Conservation (phyloP, 495 filamentous ascomycete species). For the Daldinia grandis region DNA sequence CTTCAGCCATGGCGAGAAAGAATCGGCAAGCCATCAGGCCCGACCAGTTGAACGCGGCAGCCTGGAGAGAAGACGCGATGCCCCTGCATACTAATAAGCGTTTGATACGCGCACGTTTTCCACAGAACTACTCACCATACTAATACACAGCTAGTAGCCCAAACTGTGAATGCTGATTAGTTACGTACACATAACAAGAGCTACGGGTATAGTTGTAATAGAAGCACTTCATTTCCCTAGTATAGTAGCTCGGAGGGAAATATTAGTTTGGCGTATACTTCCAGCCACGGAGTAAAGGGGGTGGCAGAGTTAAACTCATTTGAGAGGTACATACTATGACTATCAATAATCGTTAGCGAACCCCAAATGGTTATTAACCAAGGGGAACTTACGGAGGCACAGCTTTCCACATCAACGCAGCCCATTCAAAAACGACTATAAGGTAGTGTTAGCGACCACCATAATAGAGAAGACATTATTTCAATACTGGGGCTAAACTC, state of each 20-base stretch:
- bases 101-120: constrained; percentile 15
- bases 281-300: not conserved
- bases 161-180: constrained; percentile 14
- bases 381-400: constrained; percentile 55
- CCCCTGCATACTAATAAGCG: constrained; percentile 52
- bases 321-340: constrained; percentile 41
- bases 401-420: constrained; percentile 76
- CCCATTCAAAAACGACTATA: constrained; percentile 70
- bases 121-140: constrained; percentile 44
- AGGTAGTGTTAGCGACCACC: constrained; percentile 45
- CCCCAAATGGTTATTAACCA: not conserved
- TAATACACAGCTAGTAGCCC: constrained; percentile 40
- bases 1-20: constrained; percentile 72
- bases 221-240: not conserved
- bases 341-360: constrained; percentile 29
- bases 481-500: constrained; percentile 5
- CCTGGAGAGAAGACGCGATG: constrained; percentile 66
- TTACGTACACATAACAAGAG: not conserved
- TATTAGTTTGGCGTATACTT: not conserved
- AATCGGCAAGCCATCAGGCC: constrained; percentile 73
- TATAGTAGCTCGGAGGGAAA: not conserved
- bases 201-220: not conserved
- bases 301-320: not conserved
- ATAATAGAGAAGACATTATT: not conserved
- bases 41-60: constrained; percentile 66